A percentile compares a stretch with the other conserved stretches of the same genome.
These are phyloP conservation scores for Heliosperma pusillum DNA, from an alignment of 148 eudicot genomes.

Conservation along the genomic window DNA sequence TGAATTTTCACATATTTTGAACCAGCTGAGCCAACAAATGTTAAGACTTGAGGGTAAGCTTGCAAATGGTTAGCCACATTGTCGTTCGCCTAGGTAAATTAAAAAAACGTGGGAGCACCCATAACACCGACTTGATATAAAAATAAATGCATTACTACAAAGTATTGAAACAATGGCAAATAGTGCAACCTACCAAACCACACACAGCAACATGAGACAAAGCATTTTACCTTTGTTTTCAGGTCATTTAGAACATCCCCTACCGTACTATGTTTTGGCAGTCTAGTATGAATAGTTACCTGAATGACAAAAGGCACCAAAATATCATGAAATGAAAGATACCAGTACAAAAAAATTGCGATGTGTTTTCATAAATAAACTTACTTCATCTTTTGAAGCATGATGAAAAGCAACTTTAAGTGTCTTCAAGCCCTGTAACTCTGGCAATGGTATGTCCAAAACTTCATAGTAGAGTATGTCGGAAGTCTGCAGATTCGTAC, in stretches of 20 bases:
- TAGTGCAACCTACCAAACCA: background rate
- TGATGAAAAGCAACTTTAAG: slow-evolving; percentile 80
- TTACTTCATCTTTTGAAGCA: slow-evolving; percentile 72
- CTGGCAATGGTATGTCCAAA: slow-evolving; percentile 80
- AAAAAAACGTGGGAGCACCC: background rate
- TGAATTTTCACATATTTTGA: background rate
- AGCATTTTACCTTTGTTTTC: slow-evolving; percentile 53
- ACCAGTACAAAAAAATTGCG: background rate
- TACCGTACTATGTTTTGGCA: slow-evolving; percentile 85
- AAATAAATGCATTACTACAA: background rate
- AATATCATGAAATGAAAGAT: background rate
- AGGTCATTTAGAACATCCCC: slow-evolving; percentile 77
- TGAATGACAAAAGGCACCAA: slow-evolving; percentile 24
- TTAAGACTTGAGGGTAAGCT: background rate
- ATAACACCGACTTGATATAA: background rate
- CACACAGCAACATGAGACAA: slow-evolving; percentile 9
- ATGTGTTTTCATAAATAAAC: slow-evolving; percentile 12
- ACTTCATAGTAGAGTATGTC: slow-evolving; percentile 87
- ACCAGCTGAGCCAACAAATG: background rate
- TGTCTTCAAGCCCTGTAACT: slow-evolving; percentile 78
- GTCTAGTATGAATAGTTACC: slow-evolving; percentile 59
- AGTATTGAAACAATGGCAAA: background rate
- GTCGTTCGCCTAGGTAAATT: background rate
- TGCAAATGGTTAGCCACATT: background rate
- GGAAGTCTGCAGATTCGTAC: slow-evolving; percentile 42